Conservation (phyloP, 495 filamentous ascomycete genomes). For the Paragyromitra xinjiangensis region DNA sequence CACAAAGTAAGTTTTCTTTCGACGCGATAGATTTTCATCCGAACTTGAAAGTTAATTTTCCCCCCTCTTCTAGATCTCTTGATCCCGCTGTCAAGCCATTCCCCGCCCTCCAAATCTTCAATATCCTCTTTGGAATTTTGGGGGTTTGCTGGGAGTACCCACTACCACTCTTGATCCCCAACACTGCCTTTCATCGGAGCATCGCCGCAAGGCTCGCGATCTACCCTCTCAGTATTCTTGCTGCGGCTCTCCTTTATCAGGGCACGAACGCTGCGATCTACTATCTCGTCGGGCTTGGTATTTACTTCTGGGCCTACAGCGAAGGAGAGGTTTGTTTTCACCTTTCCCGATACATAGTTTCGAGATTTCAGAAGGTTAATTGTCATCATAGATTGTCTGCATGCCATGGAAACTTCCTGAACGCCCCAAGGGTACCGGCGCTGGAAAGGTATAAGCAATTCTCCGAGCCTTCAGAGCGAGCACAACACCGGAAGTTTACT, state of each 20-base stretch:
- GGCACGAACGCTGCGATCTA: constrained; percentile 91
- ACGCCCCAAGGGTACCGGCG: constrained; percentile 16
- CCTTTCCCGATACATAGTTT: not conserved
- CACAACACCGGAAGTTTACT: constrained; percentile 18
- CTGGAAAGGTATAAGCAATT: constrained; percentile 45
- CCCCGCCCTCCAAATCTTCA: constrained; percentile 91
- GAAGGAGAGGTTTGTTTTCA: constrained; percentile 84
- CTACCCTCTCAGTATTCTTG: constrained; percentile 80
- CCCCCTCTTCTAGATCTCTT: constrained; percentile 65
- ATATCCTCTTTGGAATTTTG: constrained; percentile 85
- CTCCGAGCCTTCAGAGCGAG: not conserved
- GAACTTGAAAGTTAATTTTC: constrained; percentile 27
- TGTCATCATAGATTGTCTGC: constrained; percentile 50
- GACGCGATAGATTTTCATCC: not conserved
- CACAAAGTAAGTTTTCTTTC: constrained; percentile 66
- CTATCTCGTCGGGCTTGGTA: constrained; percentile 83
- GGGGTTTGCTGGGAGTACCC: constrained; percentile 94
- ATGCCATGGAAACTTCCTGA: constrained; percentile 59
- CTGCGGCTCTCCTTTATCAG: constrained; percentile 84
- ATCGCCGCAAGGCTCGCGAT: constrained; percentile 85
- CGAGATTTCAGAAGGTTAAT: not conserved
- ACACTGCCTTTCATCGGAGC: constrained; percentile 78
- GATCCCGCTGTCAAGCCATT: constrained; percentile 84
- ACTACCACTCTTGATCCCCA: constrained; percentile 68
- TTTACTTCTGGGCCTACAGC: constrained; percentile 96